Percentiles rank a stretch among this genome's conserved stretches.
phyloP scores from a whole-genome alignment of 352 stramenopile species.

The Globisporangium solare region DNA sequence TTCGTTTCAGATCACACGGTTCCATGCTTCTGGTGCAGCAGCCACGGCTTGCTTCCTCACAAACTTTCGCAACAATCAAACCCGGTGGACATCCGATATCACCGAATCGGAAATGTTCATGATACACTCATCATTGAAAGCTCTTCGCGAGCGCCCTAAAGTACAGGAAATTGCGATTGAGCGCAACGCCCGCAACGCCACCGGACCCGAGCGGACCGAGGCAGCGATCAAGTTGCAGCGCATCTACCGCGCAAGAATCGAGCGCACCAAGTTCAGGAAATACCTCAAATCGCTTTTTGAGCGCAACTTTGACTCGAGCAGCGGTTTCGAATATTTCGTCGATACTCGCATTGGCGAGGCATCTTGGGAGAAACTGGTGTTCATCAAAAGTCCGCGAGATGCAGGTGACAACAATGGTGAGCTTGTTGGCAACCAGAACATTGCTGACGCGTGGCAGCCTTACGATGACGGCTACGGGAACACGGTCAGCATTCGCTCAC shows the following conservation, averaged over 20 bases:
- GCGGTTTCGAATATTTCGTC: slow-evolving; percentile 53
- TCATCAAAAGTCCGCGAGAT: slow-evolving; percentile 12
- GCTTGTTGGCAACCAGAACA: neutral
- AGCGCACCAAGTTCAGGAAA: slow-evolving; percentile 48
- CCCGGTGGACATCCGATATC: slow-evolving; percentile 49
- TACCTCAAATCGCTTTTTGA: slow-evolving; percentile 58
- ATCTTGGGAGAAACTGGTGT: slow-evolving; percentile 46
- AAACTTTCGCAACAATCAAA: slow-evolving; percentile 14
- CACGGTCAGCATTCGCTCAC: slow-evolving; percentile 28
- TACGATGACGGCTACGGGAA: slow-evolving; percentile 62
- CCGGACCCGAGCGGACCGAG: slow-evolving; percentile 48
- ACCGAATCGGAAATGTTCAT: slow-evolving; percentile 51
- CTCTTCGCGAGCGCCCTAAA: slow-evolving; percentile 25
- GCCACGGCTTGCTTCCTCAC: slow-evolving; percentile 49
- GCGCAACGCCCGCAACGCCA: slow-evolving; percentile 50
- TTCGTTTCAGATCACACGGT: slow-evolving; percentile 57
- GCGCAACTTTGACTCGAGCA: slow-evolving; percentile 36
- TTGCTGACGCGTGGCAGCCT: slow-evolving; percentile 37
- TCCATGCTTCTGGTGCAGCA: slow-evolving; percentile 19
- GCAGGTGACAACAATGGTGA: slow-evolving; percentile 10
- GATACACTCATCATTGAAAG: slow-evolving; percentile 43
- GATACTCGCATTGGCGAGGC: slow-evolving; percentile 55
- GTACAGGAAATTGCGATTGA: slow-evolving; percentile 17
- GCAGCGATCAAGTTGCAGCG: slow-evolving; percentile 63
- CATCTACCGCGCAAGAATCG: slow-evolving; percentile 64